Evolutionary conservation across 176 grass and related monocot species (phyloP).

Genomic region (Neostapfia colusana): DNA sequence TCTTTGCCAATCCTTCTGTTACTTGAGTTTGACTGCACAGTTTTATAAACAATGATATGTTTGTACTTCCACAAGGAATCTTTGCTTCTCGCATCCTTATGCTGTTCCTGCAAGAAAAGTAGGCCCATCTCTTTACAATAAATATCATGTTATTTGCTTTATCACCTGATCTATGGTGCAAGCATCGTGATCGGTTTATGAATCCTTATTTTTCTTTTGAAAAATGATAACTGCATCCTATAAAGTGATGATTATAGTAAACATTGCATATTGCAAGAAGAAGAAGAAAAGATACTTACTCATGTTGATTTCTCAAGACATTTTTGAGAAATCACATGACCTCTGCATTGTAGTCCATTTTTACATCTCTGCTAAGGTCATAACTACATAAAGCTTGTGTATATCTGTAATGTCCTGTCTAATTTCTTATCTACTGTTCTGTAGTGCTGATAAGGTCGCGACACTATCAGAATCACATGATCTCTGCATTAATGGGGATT

Average conservation of each 20-base stretch:
- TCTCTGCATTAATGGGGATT: constrained; percentile 95
- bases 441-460: constrained; percentile 71
- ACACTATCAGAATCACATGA: constrained; percentile 74
- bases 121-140: neutral
- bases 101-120: neutral
- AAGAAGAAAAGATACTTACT: neutral
- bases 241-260: constrained; percentile 12
- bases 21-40: neutral
- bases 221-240: neutral
- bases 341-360: neutral
- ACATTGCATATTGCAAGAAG: neutral
- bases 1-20: neutral
- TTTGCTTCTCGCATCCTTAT: constrained; percentile 6
- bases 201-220: neutral
- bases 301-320: neutral
- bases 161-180: neutral
- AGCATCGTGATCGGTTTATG: neutral
- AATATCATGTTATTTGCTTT: constrained; percentile 39
- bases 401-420: constrained; percentile 29
- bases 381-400: neutral
- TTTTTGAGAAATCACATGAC: neutral
- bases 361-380: neutral
- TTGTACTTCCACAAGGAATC: neutral
- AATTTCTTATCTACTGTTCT: constrained; percentile 32
- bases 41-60: neutral